phyloP scores from a whole-genome alignment of 2,329 filamentous ascomycete species.

The Penicillium oxalicum region DNA sequence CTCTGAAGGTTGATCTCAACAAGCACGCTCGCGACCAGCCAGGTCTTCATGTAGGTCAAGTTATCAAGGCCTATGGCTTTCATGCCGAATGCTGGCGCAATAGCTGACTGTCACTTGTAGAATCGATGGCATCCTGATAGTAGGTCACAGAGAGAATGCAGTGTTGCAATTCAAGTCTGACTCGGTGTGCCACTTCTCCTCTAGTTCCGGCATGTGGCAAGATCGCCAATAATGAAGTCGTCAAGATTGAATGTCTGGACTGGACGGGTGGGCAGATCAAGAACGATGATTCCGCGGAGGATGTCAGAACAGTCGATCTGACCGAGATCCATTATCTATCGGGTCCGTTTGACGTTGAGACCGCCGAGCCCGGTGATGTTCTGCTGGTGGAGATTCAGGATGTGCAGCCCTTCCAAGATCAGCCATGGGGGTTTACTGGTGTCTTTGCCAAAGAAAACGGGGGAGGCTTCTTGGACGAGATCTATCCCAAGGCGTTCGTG shows the following conservation, averaged over 20 bases:
- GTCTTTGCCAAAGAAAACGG: slow-evolving; percentile 76
- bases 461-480: slow-evolving; percentile 80
- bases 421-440: slow-evolving; percentile 86
- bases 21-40: slow-evolving; percentile 65
- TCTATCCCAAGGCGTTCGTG: slow-evolving; percentile 72
- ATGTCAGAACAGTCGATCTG: slow-evolving; percentile 76
- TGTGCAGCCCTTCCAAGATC: slow-evolving; percentile 78
- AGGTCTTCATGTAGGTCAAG: slow-evolving; percentile 62
- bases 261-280: slow-evolving; percentile 74
- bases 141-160: slow-evolving; percentile 37
- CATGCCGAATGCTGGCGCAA: not conserved
- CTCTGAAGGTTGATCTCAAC: slow-evolving; percentile 66
- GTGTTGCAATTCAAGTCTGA: not conserved
- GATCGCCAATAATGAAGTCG: slow-evolving; percentile 77
- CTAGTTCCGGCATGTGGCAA: slow-evolving; percentile 66
- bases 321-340: slow-evolving; percentile 82
- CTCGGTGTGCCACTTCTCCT: not conserved
- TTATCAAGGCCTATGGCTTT: slow-evolving; percentile 12
- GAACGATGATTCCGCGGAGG: slow-evolving; percentile 86
- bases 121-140: slow-evolving; percentile 93
- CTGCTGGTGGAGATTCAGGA: slow-evolving; percentile 87
- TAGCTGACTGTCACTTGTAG: slow-evolving; percentile 39
- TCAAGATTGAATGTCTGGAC: slow-evolving; percentile 89
- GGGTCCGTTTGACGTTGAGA: slow-evolving; percentile 81
- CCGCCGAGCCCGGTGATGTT: slow-evolving; percentile 76